Conservation (phyloP, 805 yeast species). For the Schizosaccharomyces cryophilus region DNA sequence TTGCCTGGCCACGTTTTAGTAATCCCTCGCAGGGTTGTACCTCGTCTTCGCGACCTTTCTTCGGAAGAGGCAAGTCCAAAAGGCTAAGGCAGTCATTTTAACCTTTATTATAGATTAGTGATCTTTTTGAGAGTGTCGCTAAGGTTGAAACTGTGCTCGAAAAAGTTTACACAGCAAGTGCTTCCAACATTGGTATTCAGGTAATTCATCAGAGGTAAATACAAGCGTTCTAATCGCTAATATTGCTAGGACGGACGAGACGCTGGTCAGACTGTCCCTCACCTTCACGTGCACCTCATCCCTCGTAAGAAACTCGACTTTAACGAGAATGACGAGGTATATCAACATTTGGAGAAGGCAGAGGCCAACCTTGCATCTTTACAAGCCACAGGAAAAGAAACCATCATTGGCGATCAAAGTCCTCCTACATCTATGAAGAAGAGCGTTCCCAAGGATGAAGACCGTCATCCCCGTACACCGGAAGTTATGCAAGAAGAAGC, state of each 20-base stretch:
- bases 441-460: conserved; percentile 15
- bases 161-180: conserved; percentile 46
- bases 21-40: conserved; percentile 52
- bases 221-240: conserved; percentile 34
- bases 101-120: conserved; percentile 20
- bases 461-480: conserved; percentile 27
- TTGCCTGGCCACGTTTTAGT: conserved; percentile 85
- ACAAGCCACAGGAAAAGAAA: conserved; percentile 5
- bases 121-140: conserved; percentile 57
- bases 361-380: conserved; percentile 21
- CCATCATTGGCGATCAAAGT: conserved; percentile 7
- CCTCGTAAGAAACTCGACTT: conserved; percentile 42
- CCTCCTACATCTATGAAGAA: conserved; percentile 18
- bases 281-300: conserved; percentile 45
- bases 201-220: conserved; percentile 86
- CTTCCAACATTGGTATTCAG: conserved; percentile 76
- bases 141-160: conserved; percentile 43
- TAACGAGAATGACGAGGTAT: conserved; percentile 50
- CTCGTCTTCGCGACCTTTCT: conserved; percentile 43
- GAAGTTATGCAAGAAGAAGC: conserved; percentile 61
- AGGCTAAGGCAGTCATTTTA: neutral
- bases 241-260: neutral
- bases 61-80: conserved; percentile 26
- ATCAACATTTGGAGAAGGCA: conserved; percentile 32
- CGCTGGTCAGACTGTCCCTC: conserved; percentile 3